Conservation (phyloP, 2,329 filamentous ascomycete genomes). For the Beauveria medogensis region DNA sequence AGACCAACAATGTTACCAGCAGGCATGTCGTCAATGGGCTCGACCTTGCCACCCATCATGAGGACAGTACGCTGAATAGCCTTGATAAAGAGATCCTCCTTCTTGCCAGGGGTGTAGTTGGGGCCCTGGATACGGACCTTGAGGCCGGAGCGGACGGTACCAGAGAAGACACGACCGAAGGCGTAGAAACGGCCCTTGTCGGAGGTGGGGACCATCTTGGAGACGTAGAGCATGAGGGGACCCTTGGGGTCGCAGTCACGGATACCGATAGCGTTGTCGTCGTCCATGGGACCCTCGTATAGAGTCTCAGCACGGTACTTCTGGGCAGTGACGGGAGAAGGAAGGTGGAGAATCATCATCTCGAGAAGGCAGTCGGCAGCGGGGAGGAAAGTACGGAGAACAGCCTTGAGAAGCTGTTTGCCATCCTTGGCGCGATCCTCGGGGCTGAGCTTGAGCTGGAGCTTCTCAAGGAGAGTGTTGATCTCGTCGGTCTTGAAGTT, state of each 20-base stretch:
- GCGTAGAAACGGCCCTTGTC: constrained; percentile 99
- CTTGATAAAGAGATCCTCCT: constrained; percentile 99
- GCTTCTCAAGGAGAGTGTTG: constrained; percentile 76
- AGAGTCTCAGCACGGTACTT: constrained; percentile 97
- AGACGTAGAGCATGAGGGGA: constrained; percentile 99
- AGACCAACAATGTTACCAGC: constrained; percentile 99
- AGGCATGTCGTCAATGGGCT: constrained; percentile 97
- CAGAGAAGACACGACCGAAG: constrained; percentile 99
- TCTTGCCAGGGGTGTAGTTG: constrained; percentile 97
- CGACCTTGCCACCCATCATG: constrained; percentile 99
- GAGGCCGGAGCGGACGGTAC: constrained; percentile 93
- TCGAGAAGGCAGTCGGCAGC: constrained; percentile 96
- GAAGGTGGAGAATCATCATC: constrained; percentile 99
- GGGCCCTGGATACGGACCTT: constrained; percentile 99
- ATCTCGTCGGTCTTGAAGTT: constrained; percentile 98
- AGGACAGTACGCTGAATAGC: constrained; percentile 98
- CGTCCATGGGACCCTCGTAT: constrained; percentile 94
- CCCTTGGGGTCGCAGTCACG: constrained; percentile 97
- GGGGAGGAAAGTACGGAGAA: constrained; percentile 98
- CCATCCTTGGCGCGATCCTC: constrained; percentile 93
- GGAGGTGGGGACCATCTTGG: constrained; percentile 99
- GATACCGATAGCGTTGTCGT: constrained; percentile 90
- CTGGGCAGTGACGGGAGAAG: constrained; percentile 92
- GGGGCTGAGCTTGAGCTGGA: constrained; percentile 78
- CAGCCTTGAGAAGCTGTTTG: constrained; percentile 94